Base-by-base conservation (phyloP, 2,329 filamentous ascomycete genomes). In the Fusarium papillatum region DNA sequence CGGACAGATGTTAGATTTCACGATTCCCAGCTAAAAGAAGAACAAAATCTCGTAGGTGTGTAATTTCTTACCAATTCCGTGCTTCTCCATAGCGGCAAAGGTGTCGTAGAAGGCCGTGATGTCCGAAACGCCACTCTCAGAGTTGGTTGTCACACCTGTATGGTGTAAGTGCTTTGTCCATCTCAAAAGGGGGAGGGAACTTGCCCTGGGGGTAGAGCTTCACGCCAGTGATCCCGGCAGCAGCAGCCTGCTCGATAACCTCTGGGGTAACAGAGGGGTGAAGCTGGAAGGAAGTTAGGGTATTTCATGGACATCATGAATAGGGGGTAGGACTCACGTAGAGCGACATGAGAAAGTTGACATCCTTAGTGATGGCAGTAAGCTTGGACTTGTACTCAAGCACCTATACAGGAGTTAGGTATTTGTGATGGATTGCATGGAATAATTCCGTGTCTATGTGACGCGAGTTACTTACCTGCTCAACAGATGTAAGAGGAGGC, bases 31-130 rank as follows among this genome's bases (percentile, higher is more conserved):
- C 26, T 29, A 14, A 10, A 29, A 16, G 26, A 17, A 3, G 3
- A 24, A 29, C 2, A 2, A 17, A 1, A 4, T 26, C 19, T 3
- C 9, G 6, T 19, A 22, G 6, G 9, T 9, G 22, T 31, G 13
- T 38, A 16, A 24, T 57, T 66, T 80, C 82, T 66, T 41, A 73
- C 74, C 69, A 22, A 98, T 88, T 76, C 93, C 92, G 76, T 95
- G 91, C 71, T 92, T 86, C 82, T 98, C 94, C 96, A 98, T 98
- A 76, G 95, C 94, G n/a, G 89, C 90, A 81, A 98, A 98, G 17
- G 96, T 94, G 9, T 92, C 90, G 81, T 94, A 94, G 85, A 95
- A 96, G 38, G 88, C 85, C 71, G 92, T 91, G 80, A 95, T 91
- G 68, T 91, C 90, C 19, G 93, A 86, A 29, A 96, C 94, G 16